Base-by-base conservation (phyloP, 139 green algal genomes). In the Chlorella sp. region DNA sequence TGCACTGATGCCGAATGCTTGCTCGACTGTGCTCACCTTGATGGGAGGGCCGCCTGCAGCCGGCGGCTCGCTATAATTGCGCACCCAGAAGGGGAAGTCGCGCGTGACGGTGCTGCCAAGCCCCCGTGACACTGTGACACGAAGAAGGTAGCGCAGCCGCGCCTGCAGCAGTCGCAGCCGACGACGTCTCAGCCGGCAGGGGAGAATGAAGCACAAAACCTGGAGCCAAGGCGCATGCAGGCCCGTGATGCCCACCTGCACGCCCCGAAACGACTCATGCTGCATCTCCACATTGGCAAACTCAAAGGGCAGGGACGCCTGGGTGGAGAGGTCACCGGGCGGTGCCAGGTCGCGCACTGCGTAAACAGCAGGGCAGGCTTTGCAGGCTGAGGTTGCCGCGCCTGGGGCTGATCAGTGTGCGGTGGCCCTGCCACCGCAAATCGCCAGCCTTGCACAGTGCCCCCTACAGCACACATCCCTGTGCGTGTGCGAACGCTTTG, bases 201-300 rank as follows among this genome's bases (percentile, higher is more conserved):
- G 53, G 23, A 11, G 53, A 62, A 23, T 60, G 53, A 8, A 7
- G 53, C 25, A 8, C 15, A 23, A 41, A 40, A 42, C 29, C 45
- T 53, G 12, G 29, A 15, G n/a, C 42, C 17, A 23, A 1, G 42
- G 64, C 0, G 8, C 48, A 8, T 4, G 21, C 25, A 11, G 23
- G 23, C 0, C 23, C 60, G 1, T 25, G 7, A 41, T 14, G 1
- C 88, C 82, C 36, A 92, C 93, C 79, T 93, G 88, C 51, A 88
- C 69, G 25, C 96, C 96, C 9, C 86, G 81, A 83, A 98, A 99
- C 5, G 91, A 97, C 78, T 99, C 96, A 75, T 99, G 94, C 77
- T 94, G 89, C 92, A 99, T 92, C 77, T 99, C 96, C 64, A 98
- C 92, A 43, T 92, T 92, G n/a, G 79, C 84, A 77, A 99, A 99